Evolutionary conservation across 2,329 filamentous ascomycete genomes (phyloP).

Genomic region (Aspergillus amoenus): DNA sequence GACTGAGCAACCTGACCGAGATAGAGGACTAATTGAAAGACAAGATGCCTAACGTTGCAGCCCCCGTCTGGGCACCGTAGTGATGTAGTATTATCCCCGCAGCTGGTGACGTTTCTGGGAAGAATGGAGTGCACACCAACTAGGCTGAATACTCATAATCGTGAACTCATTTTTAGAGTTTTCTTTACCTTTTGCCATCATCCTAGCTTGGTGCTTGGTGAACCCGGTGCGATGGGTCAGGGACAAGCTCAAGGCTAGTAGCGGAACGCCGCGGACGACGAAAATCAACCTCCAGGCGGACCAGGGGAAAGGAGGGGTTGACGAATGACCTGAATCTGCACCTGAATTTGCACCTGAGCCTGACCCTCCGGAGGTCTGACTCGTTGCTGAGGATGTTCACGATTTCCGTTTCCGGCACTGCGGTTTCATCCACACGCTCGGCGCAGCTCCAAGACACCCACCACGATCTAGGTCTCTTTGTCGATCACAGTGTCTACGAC

Average conservation of each 20-base stretch:
- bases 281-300: background rate
- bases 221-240: too few species aligned
- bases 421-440: conserved; percentile 16
- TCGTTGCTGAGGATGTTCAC: background rate
- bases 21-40: background rate
- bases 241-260: background rate
- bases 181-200: too few species aligned
- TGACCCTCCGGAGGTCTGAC: background rate
- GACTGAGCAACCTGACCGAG: background rate
- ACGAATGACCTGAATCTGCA: background rate
- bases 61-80: background rate
- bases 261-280: background rate
- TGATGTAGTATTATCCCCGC: background rate
- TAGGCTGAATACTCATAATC: too few species aligned
- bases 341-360: too few species aligned
- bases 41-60: background rate
- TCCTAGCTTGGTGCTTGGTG: too few species aligned
- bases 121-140: too few species aligned
- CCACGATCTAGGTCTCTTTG: background rate
- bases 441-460: background rate
- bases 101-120: too few species aligned
- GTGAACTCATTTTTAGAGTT: too few species aligned
- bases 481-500: background rate
- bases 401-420: conserved; percentile 19
- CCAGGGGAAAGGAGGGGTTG: background rate